These are phyloP conservation scores for Emergomyces africanus DNA, from an alignment of 2,329 filamentous ascomycete species.

Conservation along the genomic window DNA sequence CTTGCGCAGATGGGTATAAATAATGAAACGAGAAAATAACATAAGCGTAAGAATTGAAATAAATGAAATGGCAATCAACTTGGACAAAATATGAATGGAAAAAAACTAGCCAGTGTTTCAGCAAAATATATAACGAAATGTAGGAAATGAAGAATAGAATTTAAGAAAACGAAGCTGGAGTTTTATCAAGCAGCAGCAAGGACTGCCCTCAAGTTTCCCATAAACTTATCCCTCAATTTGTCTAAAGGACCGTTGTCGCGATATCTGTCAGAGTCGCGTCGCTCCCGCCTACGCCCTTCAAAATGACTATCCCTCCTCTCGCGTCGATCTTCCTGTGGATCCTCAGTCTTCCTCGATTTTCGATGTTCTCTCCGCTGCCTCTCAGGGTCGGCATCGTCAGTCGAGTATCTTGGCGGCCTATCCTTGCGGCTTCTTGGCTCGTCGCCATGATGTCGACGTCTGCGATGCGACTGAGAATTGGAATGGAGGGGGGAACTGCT, in stretches of 20 bases:
- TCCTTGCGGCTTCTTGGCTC: slow-evolving; percentile 1
- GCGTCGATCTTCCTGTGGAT: not conserved
- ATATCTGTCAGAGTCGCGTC: slow-evolving; percentile 3
- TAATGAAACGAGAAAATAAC: not conserved
- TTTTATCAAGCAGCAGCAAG: slow-evolving; percentile 4
- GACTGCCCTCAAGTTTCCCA: slow-evolving; percentile 7
- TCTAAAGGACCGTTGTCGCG: slow-evolving; percentile 3
- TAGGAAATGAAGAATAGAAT: not conserved
- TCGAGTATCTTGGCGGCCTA: slow-evolving; percentile 1
- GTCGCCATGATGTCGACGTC: slow-evolving; percentile 10
- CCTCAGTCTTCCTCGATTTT: slow-evolving; percentile 3
- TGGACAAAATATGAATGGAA: not conserved
- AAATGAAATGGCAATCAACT: not conserved
- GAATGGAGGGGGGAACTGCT: slow-evolving; percentile 18
- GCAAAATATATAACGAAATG: not conserved
- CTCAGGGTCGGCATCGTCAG: not conserved
- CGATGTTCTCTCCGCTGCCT: slow-evolving; percentile 4
- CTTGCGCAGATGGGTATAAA: not conserved
- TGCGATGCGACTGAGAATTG: slow-evolving; percentile 14
- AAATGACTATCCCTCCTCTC: slow-evolving; percentile 6
- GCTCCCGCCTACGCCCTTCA: slow-evolving; percentile 4
- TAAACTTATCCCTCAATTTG: slow-evolving; percentile 6
- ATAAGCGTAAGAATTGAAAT: not conserved
- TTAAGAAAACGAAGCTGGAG: not conserved
- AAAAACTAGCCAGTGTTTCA: not conserved